Conservation (phyloP, 2,329 filamentous ascomycete species). For the Boeremia exigua region DNA sequence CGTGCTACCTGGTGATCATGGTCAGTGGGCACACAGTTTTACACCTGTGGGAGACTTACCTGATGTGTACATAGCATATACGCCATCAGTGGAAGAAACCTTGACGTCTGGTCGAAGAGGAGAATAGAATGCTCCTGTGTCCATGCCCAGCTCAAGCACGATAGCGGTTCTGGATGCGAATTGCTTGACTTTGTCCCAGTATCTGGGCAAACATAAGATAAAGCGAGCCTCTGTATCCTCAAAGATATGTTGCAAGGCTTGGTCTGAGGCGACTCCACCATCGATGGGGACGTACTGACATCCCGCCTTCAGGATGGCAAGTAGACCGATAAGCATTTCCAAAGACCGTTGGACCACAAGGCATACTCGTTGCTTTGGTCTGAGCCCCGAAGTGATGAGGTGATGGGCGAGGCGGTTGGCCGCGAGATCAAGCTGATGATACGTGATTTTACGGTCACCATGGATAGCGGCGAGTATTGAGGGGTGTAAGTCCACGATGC, state of each 20-base stretch:
- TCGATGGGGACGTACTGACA: conserved; percentile 67
- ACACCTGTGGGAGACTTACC: conserved; percentile 16
- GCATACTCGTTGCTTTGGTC: conserved; percentile 55
- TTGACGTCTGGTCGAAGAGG: conserved; percentile 25
- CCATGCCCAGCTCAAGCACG: conserved; percentile 30
- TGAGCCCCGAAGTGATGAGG: conserved; percentile 37
- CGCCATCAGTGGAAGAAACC: conserved; percentile 33
- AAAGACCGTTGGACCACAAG: conserved; percentile 62
- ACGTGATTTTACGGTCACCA: conserved; percentile 32
- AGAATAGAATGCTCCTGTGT: conserved; percentile 31
- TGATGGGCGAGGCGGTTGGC: conserved; percentile 42
- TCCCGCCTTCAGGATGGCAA: conserved; percentile 63
- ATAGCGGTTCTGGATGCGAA: conserved; percentile 23
- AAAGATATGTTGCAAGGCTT: conserved; percentile 56
- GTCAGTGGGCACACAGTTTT: not conserved
- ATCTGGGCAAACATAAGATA: conserved; percentile 55
- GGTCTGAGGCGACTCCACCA: conserved; percentile 52
- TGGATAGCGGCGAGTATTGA: conserved; percentile 31
- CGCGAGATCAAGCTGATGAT: conserved; percentile 36
- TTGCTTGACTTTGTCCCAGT: conserved; percentile 36
- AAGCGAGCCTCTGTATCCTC: conserved; percentile 54
- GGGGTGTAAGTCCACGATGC: conserved; percentile 33
- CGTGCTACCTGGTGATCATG: conserved; percentile 51
- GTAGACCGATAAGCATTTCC: conserved; percentile 64
- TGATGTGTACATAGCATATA: conserved; percentile 61